Percentiles rank a stretch among this genome's conserved stretches.
Evolutionary conservation across 1,284 basidiomycete species (phyloP).

Genomic region (Apiotrichum veenhuisii): DNA sequence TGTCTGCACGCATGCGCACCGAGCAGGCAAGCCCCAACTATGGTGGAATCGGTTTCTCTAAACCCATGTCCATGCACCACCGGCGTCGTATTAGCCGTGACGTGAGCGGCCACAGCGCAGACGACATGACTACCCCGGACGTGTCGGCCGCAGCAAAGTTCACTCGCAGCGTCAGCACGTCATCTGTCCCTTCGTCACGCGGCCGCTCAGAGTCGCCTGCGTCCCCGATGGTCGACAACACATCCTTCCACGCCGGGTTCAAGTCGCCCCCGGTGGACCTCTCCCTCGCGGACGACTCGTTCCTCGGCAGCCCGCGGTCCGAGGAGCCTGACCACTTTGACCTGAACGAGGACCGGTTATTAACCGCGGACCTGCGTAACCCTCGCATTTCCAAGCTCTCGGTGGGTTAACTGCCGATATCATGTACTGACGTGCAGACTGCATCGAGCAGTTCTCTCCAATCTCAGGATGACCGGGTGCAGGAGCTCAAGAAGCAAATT

Average conservation of each 20-base stretch:
- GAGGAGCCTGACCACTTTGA: conserved; percentile 3
- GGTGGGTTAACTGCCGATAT: conserved; percentile 21
- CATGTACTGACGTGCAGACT: conserved; percentile 20
- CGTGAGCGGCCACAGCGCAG: conserved; percentile 24
- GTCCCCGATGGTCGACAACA: conserved; percentile 30
- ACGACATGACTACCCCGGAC: conserved; percentile 17
- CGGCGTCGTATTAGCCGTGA: conserved; percentile 22
- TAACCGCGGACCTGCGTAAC: conserved; percentile 10
- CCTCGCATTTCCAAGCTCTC: conserved; percentile 32
- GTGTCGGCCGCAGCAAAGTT: conserved; percentile 4
- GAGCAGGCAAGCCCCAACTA: conserved; percentile 30
- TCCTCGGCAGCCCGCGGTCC: conserved; percentile 1
- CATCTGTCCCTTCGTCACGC: conserved; percentile 7
- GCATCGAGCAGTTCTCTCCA: conserved; percentile 36
- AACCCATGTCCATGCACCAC: conserved; percentile 27
- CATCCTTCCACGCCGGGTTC: conserved; percentile 27
- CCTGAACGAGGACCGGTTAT: conserved; percentile 15
- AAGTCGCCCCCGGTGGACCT: neutral
- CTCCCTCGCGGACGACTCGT: neutral
- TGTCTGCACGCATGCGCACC: conserved; percentile 23
- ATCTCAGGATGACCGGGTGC: conserved; percentile 58
- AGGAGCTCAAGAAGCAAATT: conserved; percentile 67
- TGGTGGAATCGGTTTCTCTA: conserved; percentile 24
- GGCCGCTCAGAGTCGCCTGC: conserved; percentile 27
- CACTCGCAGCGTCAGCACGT: conserved; percentile 1